phyloP scores from a whole-genome alignment of 495 filamentous ascomycete species.

The Trichoderma reesei region DNA sequence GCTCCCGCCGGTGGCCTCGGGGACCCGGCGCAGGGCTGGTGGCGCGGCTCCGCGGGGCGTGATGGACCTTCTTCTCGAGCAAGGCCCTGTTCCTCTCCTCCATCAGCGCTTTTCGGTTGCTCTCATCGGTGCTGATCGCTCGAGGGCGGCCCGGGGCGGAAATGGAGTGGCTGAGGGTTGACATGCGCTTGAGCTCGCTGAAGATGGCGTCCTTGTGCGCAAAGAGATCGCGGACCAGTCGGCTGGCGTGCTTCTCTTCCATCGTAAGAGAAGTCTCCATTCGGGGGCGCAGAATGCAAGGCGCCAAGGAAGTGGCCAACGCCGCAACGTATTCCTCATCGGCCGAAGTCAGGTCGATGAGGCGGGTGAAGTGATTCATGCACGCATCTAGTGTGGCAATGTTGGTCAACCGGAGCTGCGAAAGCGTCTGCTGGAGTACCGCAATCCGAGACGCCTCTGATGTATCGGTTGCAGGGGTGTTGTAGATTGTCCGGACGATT shows the following conservation, averaged over 20 bases:
- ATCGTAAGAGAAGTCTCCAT: conserved; percentile 81
- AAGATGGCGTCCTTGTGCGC: conserved; percentile 92
- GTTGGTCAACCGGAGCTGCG: conserved; percentile 89
- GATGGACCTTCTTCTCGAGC: conserved; percentile 41
- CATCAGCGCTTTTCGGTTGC: conserved; percentile 85
- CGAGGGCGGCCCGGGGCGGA: conserved; percentile 54
- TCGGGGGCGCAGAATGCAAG: conserved; percentile 81
- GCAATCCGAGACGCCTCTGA: conserved; percentile 66
- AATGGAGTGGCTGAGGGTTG: conserved; percentile 50
- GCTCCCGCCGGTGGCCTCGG: conserved; percentile 58
- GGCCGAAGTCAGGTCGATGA: conserved; percentile 93
- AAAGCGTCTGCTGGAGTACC: conserved; percentile 90
- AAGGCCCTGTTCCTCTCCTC: conserved; percentile 84
- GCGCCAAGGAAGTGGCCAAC: conserved; percentile 69
- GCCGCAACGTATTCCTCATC: conserved; percentile 75
- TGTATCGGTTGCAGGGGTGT: conserved; percentile 62
- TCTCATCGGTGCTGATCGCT: conserved; percentile 92
- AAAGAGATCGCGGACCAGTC: conserved; percentile 87
- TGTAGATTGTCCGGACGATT: conserved; percentile 96
- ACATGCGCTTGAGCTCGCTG: conserved; percentile 87
- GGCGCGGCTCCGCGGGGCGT: conserved; percentile 53
- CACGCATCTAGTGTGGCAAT: conserved; percentile 97
- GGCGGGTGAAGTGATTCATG: conserved; percentile 93
- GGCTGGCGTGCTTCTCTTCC: conserved; percentile 88
- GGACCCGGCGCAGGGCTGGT: conserved; percentile 62